These are phyloP conservation scores for Blastobotrys buckinghamii DNA, from an alignment of 1,139 yeast species.

Conservation along the genomic window DNA sequence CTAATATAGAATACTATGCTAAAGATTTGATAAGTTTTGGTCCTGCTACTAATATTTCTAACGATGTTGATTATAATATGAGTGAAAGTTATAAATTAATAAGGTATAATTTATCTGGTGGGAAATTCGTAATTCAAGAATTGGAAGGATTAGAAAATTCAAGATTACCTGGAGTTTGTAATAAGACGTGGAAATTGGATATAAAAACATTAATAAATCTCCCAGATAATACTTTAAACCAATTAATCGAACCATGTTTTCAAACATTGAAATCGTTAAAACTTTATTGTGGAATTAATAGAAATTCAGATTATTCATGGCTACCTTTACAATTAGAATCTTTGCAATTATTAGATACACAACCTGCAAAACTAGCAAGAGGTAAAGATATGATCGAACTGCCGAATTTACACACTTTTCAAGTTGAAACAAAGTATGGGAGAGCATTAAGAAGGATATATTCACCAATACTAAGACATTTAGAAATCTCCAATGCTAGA, in stretches of 20 bases:
- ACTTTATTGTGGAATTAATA: neutral
- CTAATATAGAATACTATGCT: too few relatives aligned
- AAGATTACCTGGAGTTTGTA: too few relatives aligned
- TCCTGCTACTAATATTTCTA: too few relatives aligned
- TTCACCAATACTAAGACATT: neutral
- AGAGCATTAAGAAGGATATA: neutral
- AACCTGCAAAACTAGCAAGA: neutral
- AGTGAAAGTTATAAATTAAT: too few relatives aligned
- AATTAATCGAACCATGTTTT: neutral
- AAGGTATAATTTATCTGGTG: too few relatives aligned
- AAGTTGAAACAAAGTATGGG: conserved; percentile 6
- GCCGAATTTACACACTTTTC: neutral
- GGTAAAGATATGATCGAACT: neutral
- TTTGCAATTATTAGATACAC: conserved; percentile 3
- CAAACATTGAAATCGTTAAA: neutral
- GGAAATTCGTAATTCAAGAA: too few relatives aligned
- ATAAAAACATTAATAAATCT: neutral
- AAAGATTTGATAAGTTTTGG: too few relatives aligned
- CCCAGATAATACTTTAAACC: neutral
- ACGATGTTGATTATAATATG: too few relatives aligned
- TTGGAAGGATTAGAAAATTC: too few relatives aligned
- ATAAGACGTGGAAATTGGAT: neutral
- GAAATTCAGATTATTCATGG: neutral
- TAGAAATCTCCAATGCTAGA: neutral
- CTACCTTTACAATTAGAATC: conserved; percentile 4